Evolutionary conservation across 2,329 filamentous ascomycete species (phyloP), one percentile per base, ranked within the genome.

Genomic region (Fusarium aywerte): DNA sequence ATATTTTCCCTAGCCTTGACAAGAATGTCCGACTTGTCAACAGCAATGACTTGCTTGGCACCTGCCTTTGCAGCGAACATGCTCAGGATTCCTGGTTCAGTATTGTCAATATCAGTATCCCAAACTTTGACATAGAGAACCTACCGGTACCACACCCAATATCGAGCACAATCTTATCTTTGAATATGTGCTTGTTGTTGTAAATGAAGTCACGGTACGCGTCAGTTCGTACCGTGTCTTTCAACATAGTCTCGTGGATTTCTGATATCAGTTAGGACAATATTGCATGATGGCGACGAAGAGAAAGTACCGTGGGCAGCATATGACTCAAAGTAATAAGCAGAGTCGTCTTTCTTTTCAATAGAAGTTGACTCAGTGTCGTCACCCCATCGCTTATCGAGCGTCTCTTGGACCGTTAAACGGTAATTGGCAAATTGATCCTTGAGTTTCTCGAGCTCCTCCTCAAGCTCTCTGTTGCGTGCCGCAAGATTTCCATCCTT

Each of bases 141-240:
- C 76, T 76, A 84, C 84, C 86, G 25, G 89, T 91, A 45, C 90
- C 92, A 74, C 94, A 97, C 48, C 94, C 94, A 67, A 97, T 93
- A 75, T 98, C 94, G 8, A 98, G 87, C 13, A 97, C 92, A 11
- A 90, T 88, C 80, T 97, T 97, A 73, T 89, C 92, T 31, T 89
- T 88, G 79, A 97, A 97, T 5, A 97, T 81, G 68, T 92, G 83
- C 78, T 97, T 96, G 81, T 97, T 93, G 69, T 89, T 88, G 80
- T 97, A 97, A 74, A 97, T 93, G 76, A 97, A 97, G 79, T 98
- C 93, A 43, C 94, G 89, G 80, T 98, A 98, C 4, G 92, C 90
- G 73, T 97, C 92, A 12, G 94, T 98, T 50, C 94, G 90, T 38
- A 97, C 85, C 0, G 87, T 84, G 75, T 98, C 94, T 77, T 97